Evolutionary conservation across 805 yeast genomes (phyloP).

Genomic region (Suhomyces tanzawaensis): DNA sequence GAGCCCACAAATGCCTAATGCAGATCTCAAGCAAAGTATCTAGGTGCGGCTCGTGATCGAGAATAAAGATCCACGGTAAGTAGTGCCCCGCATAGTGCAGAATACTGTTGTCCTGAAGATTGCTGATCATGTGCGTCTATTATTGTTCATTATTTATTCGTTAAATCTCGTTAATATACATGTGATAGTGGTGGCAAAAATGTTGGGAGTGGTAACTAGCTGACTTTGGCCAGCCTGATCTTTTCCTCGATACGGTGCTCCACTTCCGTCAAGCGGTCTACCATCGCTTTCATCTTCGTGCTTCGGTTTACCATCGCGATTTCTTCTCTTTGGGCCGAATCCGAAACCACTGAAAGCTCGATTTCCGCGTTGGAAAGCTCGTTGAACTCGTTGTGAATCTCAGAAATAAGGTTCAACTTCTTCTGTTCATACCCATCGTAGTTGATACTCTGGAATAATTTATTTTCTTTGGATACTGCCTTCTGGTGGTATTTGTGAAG

Average conservation of each 20-base stretch:
- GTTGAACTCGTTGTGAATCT: conserved; percentile 9
- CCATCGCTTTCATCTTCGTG: conserved; percentile 20
- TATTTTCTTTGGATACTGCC: conserved; percentile 1
- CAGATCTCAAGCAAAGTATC: too few relatives aligned
- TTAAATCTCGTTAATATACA: too few relatives aligned
- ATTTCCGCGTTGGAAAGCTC: conserved; percentile 15
- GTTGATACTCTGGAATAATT: conserved; percentile 1
- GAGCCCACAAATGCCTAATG: too few relatives aligned
- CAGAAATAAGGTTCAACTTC: conserved; percentile 5
- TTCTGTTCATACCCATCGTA: conserved; percentile 7
- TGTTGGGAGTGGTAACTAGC: too few relatives aligned
- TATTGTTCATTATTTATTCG: too few relatives aligned
- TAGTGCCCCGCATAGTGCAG: too few relatives aligned
- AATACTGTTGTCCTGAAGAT: too few relatives aligned
- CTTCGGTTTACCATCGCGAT: conserved; percentile 17
- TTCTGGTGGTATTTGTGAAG: conserved; percentile 17
- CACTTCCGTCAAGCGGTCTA: conserved; percentile 15
- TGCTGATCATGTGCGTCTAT: too few relatives aligned
- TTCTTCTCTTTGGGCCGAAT: conserved; percentile 17
- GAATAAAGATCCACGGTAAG: too few relatives aligned
- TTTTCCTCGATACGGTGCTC: conserved; percentile 2
- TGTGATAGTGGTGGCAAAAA: too few relatives aligned
- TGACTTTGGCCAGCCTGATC: conserved; percentile 1
- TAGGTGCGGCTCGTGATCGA: too few relatives aligned
- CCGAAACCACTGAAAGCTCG: conserved; percentile 12